Base-by-base conservation (phyloP, 2,329 filamentous ascomycete species). In the Epichloe brachyelytri region DNA sequence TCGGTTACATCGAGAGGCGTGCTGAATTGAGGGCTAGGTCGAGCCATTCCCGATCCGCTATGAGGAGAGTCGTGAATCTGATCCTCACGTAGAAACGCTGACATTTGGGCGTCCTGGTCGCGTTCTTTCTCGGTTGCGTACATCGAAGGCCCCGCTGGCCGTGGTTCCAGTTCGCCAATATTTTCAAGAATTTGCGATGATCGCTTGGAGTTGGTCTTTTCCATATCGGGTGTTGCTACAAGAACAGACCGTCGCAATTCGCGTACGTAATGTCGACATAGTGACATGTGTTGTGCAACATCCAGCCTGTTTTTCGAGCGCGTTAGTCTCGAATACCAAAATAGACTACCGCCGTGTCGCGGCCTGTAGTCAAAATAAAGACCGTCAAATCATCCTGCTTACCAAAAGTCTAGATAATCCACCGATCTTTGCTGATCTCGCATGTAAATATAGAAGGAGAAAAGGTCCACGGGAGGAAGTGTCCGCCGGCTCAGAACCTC, bases 361-460 rank as follows among this genome's bases (percentile, higher is more conserved):
- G 34, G 33, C 46, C 36, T 26, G 43, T 30, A 46, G 8, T 15
- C 30, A 8, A 30, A 44, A 4, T 20, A 15, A 45, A n/a, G 12
- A 41, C 39, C 14, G 15, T 26, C 8, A n/a, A 17, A 22, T n/a
- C 4, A n/a, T 33, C 15, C 14, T 15, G 65, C 80, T 53, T 74
- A 97, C 93, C 94, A 98, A 69, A 98, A 98, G 66, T 98, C 93
- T 41, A 98, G 74, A 62, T 98, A 98, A 64, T 98, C 93, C 12
- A 98, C 93, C 7, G 91, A 96, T 66, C 90, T 83, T 69, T 98
- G 93, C 70, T 96, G 90, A 68, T 98, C 94, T 62, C 93, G 82
- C 93, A 98, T 98, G 71, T 95, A 98, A 61, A 98, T 98, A 71
- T 98, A 98, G 73, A 98, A 98, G 2, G 90, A 96, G 69, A 95